Evolutionary conservation across 768 basidiomycete species (phyloP).

Genomic region (Auriscalpium microsporum): DNA sequence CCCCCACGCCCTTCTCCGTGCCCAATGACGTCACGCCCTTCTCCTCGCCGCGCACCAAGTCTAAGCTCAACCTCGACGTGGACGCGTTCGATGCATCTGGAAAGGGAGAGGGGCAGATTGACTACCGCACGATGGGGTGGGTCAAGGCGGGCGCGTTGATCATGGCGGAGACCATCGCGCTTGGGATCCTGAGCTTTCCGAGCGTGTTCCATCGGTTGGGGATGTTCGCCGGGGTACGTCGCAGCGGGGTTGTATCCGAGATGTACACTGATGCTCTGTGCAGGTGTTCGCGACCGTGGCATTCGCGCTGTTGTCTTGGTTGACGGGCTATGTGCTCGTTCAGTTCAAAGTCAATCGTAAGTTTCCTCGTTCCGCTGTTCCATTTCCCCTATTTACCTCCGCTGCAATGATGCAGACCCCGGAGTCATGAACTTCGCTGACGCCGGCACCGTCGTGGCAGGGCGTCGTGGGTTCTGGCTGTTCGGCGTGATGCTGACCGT

Average conservation of each 20-base stretch:
- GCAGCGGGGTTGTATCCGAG: background rate
- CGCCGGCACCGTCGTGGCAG: background rate
- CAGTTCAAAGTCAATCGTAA: background rate
- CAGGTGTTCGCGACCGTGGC: background rate
- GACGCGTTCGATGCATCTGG: background rate
- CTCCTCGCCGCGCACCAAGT: background rate
- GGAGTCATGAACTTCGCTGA: conserved; percentile 1
- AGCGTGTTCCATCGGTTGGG: background rate
- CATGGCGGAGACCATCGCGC: conserved; percentile 4
- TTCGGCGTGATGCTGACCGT: background rate
- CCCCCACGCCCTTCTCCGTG: background rate
- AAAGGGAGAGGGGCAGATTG: background rate
- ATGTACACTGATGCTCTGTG: background rate
- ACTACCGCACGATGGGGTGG: background rate
- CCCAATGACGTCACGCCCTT: background rate
- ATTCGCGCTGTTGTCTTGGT: background rate
- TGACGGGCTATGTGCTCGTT: conserved; percentile 2
- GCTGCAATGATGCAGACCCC: background rate
- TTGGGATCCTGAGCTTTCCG: background rate
- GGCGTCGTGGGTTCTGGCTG: background rate
- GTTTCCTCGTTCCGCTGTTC: background rate
- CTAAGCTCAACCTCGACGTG: background rate
- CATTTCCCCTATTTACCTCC: no score
- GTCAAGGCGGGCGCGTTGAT: conserved; percentile 3
- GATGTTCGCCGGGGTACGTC: background rate